Conservation (phyloP, 257 asterid genomes). For the Solanum sparsipilum region DNA sequence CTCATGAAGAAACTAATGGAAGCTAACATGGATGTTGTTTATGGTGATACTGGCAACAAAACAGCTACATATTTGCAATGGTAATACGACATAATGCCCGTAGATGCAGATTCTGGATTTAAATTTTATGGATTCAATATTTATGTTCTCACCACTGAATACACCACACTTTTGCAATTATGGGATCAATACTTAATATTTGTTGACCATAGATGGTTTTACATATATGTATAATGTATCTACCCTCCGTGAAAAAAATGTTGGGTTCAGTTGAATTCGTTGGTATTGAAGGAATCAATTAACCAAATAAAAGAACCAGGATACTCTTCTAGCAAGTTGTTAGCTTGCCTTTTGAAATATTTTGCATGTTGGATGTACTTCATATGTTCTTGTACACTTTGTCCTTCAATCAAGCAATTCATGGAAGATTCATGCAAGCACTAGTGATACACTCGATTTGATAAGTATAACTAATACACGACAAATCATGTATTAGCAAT, state of each 20-base stretch:
- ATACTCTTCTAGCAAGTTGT: background rate
- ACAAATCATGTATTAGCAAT: background rate
- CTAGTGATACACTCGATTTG: background rate
- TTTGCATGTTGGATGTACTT: background rate
- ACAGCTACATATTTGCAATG: background rate
- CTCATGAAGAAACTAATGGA: conserved; percentile 62
- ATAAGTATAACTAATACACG: background rate
- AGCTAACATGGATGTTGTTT: conserved; percentile 6
- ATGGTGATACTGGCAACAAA: background rate
- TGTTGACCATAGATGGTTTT: background rate
- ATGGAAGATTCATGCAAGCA: background rate
- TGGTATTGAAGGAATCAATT: background rate
- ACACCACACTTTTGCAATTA: background rate
- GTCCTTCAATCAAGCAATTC: background rate
- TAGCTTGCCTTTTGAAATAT: background rate
- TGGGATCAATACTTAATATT: background rate
- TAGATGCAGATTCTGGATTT: background rate
- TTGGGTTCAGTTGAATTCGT: background rate
- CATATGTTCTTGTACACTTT: background rate
- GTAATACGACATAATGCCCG: background rate
- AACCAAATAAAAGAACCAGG: background rate
- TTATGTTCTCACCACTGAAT: background rate
- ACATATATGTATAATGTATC: background rate
- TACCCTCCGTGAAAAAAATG: background rate
- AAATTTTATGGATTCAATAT: background rate